Conservation (phyloP, 257 asterid genomes). For the Nicotiana attenuata region DNA sequence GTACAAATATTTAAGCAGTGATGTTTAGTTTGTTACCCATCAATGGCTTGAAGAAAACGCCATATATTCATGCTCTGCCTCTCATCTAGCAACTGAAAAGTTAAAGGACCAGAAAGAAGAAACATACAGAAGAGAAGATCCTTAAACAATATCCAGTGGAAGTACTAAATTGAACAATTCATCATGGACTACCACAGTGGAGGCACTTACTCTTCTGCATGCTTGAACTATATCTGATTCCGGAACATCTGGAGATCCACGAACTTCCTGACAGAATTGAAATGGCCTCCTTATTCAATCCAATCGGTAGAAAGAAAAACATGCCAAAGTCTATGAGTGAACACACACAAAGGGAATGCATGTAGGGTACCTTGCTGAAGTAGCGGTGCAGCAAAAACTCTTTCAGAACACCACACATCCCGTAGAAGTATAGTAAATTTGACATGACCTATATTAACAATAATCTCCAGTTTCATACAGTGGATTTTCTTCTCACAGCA, state of each 20-base stretch:
- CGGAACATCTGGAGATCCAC: constrained; percentile 58
- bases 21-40: constrained; percentile 37
- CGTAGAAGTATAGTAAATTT: constrained; percentile 79
- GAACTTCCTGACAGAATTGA: constrained; percentile 58
- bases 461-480: constrained; percentile 2
- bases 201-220: constrained; percentile 76
- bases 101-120: constrained; percentile 1
- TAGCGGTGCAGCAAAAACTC: constrained; percentile 72
- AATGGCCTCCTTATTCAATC: constrained; percentile 5
- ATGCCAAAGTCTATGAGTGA: not conserved
- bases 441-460: constrained; percentile 63
- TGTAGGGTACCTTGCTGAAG: constrained; percentile 74
- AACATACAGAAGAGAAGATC: not conserved
- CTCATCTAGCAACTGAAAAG: constrained; percentile 74
- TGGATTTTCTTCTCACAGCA: not conserved
- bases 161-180: not conserved
- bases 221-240: constrained; percentile 93
- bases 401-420: constrained; percentile 74
- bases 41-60: constrained; percentile 80
- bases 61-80: constrained; percentile 71
- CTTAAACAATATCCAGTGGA: not conserved
- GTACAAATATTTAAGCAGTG: not conserved
- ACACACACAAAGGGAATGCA: not conserved
- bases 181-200: constrained; percentile 8
- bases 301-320: not conserved